These are phyloP conservation scores for Podaxis sp. DNA, from an alignment of 768 basidiomycete species.

Conservation along the genomic window DNA sequence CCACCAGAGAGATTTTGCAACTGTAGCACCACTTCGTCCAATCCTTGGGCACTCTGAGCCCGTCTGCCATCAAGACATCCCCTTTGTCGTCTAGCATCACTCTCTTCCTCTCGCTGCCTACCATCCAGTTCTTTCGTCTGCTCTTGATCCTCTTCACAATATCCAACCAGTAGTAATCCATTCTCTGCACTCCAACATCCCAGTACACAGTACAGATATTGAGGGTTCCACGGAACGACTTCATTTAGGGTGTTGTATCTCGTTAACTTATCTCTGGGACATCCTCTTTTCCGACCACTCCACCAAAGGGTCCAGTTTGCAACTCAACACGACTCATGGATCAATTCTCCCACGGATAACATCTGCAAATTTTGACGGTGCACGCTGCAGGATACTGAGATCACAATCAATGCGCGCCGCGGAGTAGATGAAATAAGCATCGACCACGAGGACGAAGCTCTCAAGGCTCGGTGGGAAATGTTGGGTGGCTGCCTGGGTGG, in stretches of 20 bases:
- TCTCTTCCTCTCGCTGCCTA: neutral
- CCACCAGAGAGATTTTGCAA: neutral
- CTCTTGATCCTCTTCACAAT: neutral
- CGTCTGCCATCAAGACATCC: neutral
- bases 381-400: neutral
- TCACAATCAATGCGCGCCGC: neutral
- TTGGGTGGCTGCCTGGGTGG: neutral
- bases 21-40: neutral
- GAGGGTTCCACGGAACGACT: neutral
- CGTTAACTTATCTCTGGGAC: neutral
- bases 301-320: neutral
- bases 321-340: neutral
- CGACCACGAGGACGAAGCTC: neutral
- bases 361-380: neutral
- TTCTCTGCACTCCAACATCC: neutral
- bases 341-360: neutral
- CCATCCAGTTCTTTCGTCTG: neutral
- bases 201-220: neutral
- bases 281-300: neutral
- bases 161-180: neutral
- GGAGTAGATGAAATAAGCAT: neutral
- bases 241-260: neutral
- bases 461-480: neutral
- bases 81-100: neutral
- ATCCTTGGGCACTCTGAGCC: neutral